Base-by-base conservation (phyloP, 2,329 filamentous ascomycete species). In the Lachnellula willkommii region DNA sequence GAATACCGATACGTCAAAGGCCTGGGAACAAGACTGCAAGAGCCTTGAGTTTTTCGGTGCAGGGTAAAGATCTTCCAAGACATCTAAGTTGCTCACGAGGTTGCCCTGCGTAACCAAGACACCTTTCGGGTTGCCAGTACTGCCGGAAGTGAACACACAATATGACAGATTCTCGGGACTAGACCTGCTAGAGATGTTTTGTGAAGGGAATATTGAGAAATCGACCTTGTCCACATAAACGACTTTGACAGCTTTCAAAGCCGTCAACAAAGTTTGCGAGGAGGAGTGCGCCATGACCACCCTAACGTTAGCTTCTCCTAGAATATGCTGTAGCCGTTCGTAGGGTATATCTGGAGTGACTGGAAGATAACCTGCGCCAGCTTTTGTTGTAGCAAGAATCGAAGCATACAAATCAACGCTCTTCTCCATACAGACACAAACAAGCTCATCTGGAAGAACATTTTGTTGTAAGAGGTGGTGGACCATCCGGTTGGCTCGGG, bases 1-100 rank as follows among this genome's bases (percentile, higher is more conserved):
- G 67, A 95, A 95, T 0, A 95, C 88, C 0, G 90, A 95, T 2
- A 95, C 85, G 66, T 95, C 89, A 66, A 95, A 95, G 0, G 87
- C 87, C 66, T 91, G 88, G 0, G 89, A 93, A 66, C 88, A 95
- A 2, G 88, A 83, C 70, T 95, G 91, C 0, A 96, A 75, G 35
- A 95, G 75, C n/a, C 84, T 80, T 0, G 67, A 56, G 1, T 71
- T 63, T 1, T 64, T 64, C 0, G 72, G 67, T 0, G 74, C 73
- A 0, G 88, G 87, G 65, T 95, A 95, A 0, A 89, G 73, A 2
- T 77, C 73, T 2, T 79, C 77, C 6, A 96, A 75, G 9, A 81
- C 76, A 17, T 82, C 75, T n/a, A 95, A 75, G 61, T 95, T 93
- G 69, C 87, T 88, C 53, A 86, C 75, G 43, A 95, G 79, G 63